Conservation (phyloP, 2,329 filamentous ascomycete genomes). For the Fusarium continuum region DNA sequence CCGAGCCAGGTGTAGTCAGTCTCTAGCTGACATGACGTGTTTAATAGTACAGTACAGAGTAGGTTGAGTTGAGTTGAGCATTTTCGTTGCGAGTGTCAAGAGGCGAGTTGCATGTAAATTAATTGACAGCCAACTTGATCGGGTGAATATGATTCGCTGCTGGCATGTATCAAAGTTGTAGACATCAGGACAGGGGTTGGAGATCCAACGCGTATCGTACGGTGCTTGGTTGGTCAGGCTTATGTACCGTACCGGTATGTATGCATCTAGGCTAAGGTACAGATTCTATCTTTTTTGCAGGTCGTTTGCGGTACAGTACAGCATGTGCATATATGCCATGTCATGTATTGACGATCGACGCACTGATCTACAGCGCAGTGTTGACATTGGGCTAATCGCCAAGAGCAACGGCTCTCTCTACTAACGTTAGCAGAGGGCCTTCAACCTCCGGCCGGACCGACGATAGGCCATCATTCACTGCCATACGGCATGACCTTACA, state of each 20-base stretch:
- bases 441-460: background rate
- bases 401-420: constrained; percentile 17
- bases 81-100: constrained; percentile 1
- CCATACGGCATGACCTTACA: background rate
- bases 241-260: background rate
- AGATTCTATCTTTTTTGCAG: constrained; percentile 7
- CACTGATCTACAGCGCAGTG: constrained; percentile 24
- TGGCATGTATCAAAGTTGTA: constrained; percentile 5
- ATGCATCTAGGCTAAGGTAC: background rate
- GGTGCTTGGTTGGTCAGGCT: constrained; percentile 3
- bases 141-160: background rate
- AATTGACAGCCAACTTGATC: background rate
- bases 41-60: no score
- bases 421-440: background rate
- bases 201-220: background rate
- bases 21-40: constrained; percentile 1
- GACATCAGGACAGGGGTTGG: constrained; percentile 1
- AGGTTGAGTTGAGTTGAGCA: background rate
- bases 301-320: constrained; percentile 1
- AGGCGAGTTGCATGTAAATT: constrained; percentile 14
- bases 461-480: background rate
- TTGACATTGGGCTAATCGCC: constrained; percentile 16
- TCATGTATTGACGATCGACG: constrained; percentile 17
- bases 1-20: constrained; percentile 20
- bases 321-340: constrained; percentile 1